Evolutionary conservation across 306 rosid species (phyloP), one percentile per base, ranked within the genome.

Genomic region (Pterocarpus santalinus): DNA sequence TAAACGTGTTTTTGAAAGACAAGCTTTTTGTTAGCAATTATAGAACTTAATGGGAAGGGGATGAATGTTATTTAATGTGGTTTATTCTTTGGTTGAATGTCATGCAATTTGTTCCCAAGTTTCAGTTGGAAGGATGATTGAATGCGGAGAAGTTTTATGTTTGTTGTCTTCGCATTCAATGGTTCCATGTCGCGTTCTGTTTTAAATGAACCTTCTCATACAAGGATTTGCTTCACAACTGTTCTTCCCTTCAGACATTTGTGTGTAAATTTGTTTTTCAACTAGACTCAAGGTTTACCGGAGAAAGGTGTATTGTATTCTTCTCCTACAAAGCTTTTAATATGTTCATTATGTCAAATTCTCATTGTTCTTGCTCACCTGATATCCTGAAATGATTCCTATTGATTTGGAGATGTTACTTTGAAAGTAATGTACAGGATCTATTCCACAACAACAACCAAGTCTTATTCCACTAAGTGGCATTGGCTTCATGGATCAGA

Each of bases 381-480:
- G 17, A 22, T 65, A 58, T 52, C 53, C 73, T 63, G 63, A 57
- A 55, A 72, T 30, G 55, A 55, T 85, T 38, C 53, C 5, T 15
- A 2, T 55, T 75, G 51, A 53, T 58, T 65, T 67, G 52, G 53
- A 44, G 65, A 39, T 35, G 2, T 44, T 35, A 13, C 13, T 35
- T 74, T 34, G 41, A 63, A 52, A 69, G 3, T 71, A 30, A 39
- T 60, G 9, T 35, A 10, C 33, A 22, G 62, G 60, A 57, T 38
- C 22, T 65, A 15, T 67, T 77, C 30, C 41, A 11, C 13, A 8
- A 17, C 30, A 69, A 30, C 67, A 34, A 15, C 61, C 61, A 16
- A 55, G 28, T 4, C 32, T 5, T n/a, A 7, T 55, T 16, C 17
- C 10, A 55, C 10, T 17, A 55, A 13, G 22, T 16, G 28, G 28